Evolutionary conservation across 495 filamentous ascomycete genomes (phyloP).

Genomic region (Glarea lozoyensis): DNA sequence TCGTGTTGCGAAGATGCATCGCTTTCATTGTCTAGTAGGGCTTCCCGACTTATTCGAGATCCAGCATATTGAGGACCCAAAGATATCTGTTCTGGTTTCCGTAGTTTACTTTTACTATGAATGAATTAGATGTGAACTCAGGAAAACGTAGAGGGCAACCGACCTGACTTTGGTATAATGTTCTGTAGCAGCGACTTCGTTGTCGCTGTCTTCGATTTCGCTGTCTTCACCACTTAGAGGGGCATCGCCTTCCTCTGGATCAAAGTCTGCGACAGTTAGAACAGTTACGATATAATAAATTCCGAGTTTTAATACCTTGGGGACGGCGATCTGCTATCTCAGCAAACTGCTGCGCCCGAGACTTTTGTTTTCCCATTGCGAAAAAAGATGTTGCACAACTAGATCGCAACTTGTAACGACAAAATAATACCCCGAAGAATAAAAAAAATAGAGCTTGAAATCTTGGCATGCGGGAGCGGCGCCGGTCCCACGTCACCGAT

Average conservation of each 20-base stretch:
- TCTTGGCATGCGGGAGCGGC: constrained; percentile 11
- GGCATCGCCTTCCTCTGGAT: constrained; percentile 68
- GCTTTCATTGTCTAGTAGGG: constrained; percentile 47
- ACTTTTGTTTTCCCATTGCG: constrained; percentile 27
- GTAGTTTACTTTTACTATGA: constrained; percentile 71
- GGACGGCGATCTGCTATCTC: constrained; percentile 55
- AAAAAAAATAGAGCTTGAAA: constrained; percentile 10
- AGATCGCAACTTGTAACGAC: not conserved
- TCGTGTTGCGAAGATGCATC: no score
- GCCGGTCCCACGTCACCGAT: no score
- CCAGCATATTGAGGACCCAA: constrained; percentile 81
- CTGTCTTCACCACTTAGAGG: constrained; percentile 31
- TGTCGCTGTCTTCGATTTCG: constrained; percentile 43
- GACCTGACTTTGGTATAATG: constrained; percentile 83
- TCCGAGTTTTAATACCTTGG: constrained; percentile 36
- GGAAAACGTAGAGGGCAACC: constrained; percentile 12
- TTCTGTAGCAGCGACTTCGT: constrained; percentile 54
- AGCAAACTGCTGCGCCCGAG: constrained; percentile 53
- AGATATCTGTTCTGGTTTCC: constrained; percentile 53
- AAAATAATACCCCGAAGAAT: no score
- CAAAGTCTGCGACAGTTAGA: constrained; percentile 54
- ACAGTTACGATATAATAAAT: not conserved
- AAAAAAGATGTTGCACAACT: not conserved
- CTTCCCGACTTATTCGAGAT: constrained; percentile 64
- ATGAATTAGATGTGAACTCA: constrained; percentile 3